Evolutionary conservation across 805 yeast genomes (phyloP), one percentile per base, ranked within the genome.

Genomic region (Metschnikowia hibisci): DNA sequence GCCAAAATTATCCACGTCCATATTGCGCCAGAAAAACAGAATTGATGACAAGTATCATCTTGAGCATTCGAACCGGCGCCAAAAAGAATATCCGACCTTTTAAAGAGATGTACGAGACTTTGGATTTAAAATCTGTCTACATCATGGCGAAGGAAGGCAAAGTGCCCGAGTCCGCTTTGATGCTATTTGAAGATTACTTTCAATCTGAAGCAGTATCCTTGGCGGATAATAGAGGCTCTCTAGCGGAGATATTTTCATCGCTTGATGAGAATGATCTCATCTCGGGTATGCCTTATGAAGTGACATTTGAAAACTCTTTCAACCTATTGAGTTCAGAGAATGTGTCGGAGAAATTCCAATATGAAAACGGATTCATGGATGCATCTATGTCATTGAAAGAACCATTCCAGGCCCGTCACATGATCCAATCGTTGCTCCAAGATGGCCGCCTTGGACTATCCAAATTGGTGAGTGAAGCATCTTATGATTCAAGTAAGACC

Each of bases 211-310:
- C 23, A 10, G 11, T 40, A 4, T 32, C 39, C 25, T 40, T 46
- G 45, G 10, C 26, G 4, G 6, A 9, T 1, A 33, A 35, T 22
- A 32, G 44, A 11, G 26, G 37, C 6, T 8, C 47, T 1, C 31
- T 53, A 29, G 36, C 61, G 3, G 34, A 44, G 0, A 66, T 84
- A 1, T 86, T 82, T 57, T 64, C 67, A 4, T 56, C 71, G 0
- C 65, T 88, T 3, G 79, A 76, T 39, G 88, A 84, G 44, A 64
- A 69, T 3, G 96, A 88, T 57, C 61, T 86, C 31, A 57, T 77
- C 4, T 71, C 73, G 50, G 95, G 95, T 0, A 60, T 86, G 8
- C 87, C 90, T 0, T 73, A 76, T 11, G 67, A 72, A 15, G 75
- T 84, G 1, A 65, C 80, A 0, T 54, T 87, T 5, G 67, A 68